phyloP scores from a whole-genome alignment of 768 basidiomycete genomes.

The Amanita thiersii region DNA sequence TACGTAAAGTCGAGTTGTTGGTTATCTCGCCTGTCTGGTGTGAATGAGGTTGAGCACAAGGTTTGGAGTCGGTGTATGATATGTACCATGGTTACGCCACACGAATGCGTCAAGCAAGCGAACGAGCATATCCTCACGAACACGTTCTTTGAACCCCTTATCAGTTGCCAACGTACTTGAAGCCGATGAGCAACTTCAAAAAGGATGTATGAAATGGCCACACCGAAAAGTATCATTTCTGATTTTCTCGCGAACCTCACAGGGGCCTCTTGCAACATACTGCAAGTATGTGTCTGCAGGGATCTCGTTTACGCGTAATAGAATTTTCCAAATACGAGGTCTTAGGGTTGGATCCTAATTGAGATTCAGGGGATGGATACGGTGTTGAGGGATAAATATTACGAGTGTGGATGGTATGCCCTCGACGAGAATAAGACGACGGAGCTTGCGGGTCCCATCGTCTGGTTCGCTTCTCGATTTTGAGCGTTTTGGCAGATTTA shows the following conservation, averaged over 20 bases:
- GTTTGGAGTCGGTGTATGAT: background rate
- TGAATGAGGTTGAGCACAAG: background rate
- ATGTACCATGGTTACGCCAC: conserved; percentile 82
- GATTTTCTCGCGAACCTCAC: conserved; percentile 86
- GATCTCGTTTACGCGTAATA: conserved; percentile 74
- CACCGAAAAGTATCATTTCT: conserved; percentile 95
- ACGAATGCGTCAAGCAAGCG: conserved; percentile 97
- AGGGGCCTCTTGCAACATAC: conserved; percentile 79
- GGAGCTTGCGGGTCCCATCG: conserved; percentile 78
- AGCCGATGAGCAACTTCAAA: background rate
- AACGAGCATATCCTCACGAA: conserved; percentile 94
- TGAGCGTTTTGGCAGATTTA: conserved; percentile 63
- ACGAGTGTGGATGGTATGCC: conserved; percentile 78
- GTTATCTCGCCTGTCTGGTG: conserved; percentile 62
- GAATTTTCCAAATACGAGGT: conserved; percentile 90
- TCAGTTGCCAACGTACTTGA: conserved; percentile 89
- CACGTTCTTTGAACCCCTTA: conserved; percentile 94
- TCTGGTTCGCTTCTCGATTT: conserved; percentile 60
- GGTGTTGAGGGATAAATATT: conserved; percentile 19
- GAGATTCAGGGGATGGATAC: background rate
- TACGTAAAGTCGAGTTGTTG: conserved; percentile 89
- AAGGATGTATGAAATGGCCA: conserved; percentile 5
- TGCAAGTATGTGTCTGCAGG: conserved; percentile 68
- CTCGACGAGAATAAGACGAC: conserved; percentile 84
- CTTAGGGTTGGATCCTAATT: conserved; percentile 74